Conservation (phyloP, 1,284 basidiomycete species). For the Porogramme epimiltina region DNA sequence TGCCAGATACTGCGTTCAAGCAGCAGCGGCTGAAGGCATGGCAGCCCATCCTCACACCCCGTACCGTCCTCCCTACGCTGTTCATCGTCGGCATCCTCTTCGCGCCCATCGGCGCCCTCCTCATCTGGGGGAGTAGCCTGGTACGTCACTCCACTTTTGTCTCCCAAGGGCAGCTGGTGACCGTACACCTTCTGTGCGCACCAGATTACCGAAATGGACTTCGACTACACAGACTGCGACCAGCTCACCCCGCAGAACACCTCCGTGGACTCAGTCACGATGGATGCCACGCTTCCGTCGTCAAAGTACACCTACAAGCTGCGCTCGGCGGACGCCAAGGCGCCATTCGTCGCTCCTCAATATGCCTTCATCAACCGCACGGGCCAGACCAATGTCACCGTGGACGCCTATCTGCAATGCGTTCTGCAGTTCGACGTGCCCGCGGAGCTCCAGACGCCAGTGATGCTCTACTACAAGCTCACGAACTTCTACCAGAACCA, state of each 20-base stretch:
- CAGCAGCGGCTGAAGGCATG: slow-evolving; percentile 99
- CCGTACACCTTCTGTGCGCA: background rate
- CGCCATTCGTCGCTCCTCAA: slow-evolving; percentile 51
- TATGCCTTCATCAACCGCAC: slow-evolving; percentile 71
- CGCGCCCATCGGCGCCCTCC: slow-evolving; percentile 92
- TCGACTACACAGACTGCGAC: slow-evolving; percentile 96
- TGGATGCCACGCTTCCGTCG: slow-evolving; percentile 58
- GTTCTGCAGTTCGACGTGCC: slow-evolving; percentile 84
- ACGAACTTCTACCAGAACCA: slow-evolving; percentile 99
- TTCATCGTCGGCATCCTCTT: slow-evolving; percentile 95
- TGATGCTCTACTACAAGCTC: slow-evolving; percentile 97
- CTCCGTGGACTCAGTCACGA: slow-evolving; percentile 41
- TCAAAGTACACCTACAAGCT: slow-evolving; percentile 69
- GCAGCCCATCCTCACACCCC: slow-evolving; percentile 99
- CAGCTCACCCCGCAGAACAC: slow-evolving; percentile 28
- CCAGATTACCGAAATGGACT: slow-evolving; percentile 91
- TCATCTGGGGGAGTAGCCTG: slow-evolving; percentile 86
- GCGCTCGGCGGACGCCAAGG: slow-evolving; percentile 55
- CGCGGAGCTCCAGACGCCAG: slow-evolving; percentile 71
- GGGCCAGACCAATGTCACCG: slow-evolving; percentile 39
- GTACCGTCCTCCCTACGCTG: slow-evolving; percentile 94
- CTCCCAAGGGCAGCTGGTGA: background rate
- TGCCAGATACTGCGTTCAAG: slow-evolving; percentile 93
- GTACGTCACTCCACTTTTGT: slow-evolving; percentile 37
- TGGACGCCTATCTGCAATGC: slow-evolving; percentile 62